These are phyloP conservation scores for Erodium moschatum DNA, from an alignment of 441 rosid genomes.

Conservation along the genomic window DNA sequence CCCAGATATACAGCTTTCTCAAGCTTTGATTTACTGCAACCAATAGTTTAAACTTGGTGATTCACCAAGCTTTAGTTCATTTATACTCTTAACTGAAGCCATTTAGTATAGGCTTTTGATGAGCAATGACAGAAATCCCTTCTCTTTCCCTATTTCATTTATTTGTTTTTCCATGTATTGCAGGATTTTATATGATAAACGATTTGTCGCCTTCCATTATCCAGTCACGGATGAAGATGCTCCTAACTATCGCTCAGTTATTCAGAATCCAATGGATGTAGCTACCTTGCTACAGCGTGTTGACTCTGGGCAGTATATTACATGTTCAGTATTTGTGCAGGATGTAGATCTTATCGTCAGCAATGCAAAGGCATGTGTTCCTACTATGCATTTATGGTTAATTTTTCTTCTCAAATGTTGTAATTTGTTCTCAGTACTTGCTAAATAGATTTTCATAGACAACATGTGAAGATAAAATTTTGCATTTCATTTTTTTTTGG, in stretches of 20 bases:
- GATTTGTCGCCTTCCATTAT: conserved; percentile 85
- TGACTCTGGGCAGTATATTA: conserved; percentile 75
- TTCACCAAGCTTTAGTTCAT: conserved; percentile 3
- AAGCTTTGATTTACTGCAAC: no score
- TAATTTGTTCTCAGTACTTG: neutral
- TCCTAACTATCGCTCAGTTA: conserved; percentile 77
- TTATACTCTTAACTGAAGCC: neutral
- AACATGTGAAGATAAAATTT: neutral
- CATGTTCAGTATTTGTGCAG: conserved; percentile 75
- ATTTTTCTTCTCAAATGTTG: neutral
- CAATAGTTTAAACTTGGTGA: no score
- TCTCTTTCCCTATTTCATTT: conserved; percentile 10
- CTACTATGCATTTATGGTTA: conserved; percentile 1
- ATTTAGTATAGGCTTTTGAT: neutral
- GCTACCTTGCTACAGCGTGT: conserved; percentile 88
- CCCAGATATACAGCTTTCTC: neutral
- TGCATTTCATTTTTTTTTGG: neutral
- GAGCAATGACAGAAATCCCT: neutral
- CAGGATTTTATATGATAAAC: conserved; percentile 86
- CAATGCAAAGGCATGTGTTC: conserved; percentile 72
- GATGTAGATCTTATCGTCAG: conserved; percentile 77
- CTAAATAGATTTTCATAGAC: neutral
- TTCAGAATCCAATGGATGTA: conserved; percentile 93
- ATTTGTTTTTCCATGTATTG: conserved; percentile 16
- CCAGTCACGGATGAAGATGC: conserved; percentile 97